Base-by-base conservation (phyloP, 495 filamentous ascomycete genomes). In the Tuber indicum region DNA sequence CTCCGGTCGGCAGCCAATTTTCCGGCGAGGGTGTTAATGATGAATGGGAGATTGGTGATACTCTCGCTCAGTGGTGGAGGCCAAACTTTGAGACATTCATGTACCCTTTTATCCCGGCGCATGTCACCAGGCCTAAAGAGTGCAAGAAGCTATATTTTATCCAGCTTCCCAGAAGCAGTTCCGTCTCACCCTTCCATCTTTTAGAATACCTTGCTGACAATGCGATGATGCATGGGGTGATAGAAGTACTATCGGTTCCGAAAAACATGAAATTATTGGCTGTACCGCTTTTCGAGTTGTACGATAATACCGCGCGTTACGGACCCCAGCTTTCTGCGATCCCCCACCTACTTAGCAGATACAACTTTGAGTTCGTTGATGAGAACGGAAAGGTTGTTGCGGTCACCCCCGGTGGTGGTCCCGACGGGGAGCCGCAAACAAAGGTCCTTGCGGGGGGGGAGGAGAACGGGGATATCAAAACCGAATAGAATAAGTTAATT, bases 241-340 rank as follows among this genome's bases (percentile, higher is more conserved):
- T 81, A 97, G 94, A 97, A 87, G 92, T 98, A n/a, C 89, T 99
- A 70, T 93, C 91, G 81, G 96, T 98, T 26, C 96, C 96, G 2
- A 99, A 99, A 88, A 99, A 99, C 86, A 98, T 99, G 96, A 99
- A 99, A 84, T 89, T 99, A 10, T 90, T 99, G 41, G 96, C 96
- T 17, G 96, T 99, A 3, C 96, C 96, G 6, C 87, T 99, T 0
- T 99, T 98, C 85, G 96, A 99, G 86, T 89, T 99, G 32, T 99
- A 98, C 86, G 96, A 98, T 83, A 99, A 99, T 86, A 97, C 93
- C 1, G 92, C 91, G 4, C 87, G 96, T 76, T 99, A 99, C 83
- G 96, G 96, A 0, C 96, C 96, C 7, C 96, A 99, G 84, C 90
- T 99, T 6, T 96, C 93, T 0, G 95, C 96, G 3, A 98, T 99